These are phyloP conservation scores for Cryomyces minteri DNA, from an alignment of 495 filamentous ascomycete species.

Conservation along the genomic window DNA sequence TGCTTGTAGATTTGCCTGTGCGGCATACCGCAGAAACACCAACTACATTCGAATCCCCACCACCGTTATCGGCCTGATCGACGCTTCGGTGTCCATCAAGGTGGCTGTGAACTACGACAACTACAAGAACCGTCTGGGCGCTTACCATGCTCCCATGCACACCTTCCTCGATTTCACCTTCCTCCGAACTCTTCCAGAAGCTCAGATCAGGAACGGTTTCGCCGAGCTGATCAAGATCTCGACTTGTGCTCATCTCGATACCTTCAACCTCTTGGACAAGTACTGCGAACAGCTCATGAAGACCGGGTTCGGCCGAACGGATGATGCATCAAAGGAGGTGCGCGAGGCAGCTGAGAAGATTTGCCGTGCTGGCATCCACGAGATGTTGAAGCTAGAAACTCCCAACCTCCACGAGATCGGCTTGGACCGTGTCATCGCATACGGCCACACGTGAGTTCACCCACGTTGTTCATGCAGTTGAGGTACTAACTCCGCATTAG, in stretches of 20 bases:
- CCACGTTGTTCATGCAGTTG: no score
- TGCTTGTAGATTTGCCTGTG: conserved; percentile 33
- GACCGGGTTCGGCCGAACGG: conserved; percentile 33
- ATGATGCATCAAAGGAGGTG: conserved; percentile 28
- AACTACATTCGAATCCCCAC: conserved; percentile 36
- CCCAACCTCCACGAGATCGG: conserved; percentile 47
- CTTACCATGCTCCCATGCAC: conserved; percentile 45
- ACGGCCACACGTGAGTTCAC: conserved; percentile 38
- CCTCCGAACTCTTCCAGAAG: conserved; percentile 35
- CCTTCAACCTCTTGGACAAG: conserved; percentile 40
- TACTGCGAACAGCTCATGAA: conserved; percentile 41
- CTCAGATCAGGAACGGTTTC: conserved; percentile 46
- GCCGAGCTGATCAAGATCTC: conserved; percentile 51
- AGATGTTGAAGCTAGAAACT: conserved; percentile 45
- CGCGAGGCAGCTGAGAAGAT: conserved; percentile 37
- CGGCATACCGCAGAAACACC: conserved; percentile 21
- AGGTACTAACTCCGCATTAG: conserved; percentile 10
- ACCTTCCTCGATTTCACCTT: conserved; percentile 51
- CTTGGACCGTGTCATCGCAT: conserved; percentile 45
- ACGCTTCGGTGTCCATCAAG: conserved; percentile 46
- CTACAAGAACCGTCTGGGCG: conserved; percentile 47
- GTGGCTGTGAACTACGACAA: conserved; percentile 47
- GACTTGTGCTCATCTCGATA: conserved; percentile 37
- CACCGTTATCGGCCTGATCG: conserved; percentile 47
- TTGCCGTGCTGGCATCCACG: conserved; percentile 36